Base-by-base conservation (phyloP, 768 basidiomycete genomes). In the Cubamyces sp. region DNA sequence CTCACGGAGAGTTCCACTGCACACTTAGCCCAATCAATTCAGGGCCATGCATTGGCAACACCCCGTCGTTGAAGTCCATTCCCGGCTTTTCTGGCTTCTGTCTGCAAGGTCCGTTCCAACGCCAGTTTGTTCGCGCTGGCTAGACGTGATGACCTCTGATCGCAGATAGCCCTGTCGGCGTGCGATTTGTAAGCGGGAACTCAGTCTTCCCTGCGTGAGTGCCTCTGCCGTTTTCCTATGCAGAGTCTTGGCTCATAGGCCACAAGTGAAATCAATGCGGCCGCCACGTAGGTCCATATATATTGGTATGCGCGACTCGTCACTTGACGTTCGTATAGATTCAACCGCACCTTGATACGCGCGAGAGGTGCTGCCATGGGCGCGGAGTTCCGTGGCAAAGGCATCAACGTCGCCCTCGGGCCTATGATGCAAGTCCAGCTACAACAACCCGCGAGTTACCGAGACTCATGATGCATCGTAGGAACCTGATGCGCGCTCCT, bases 301-400 rank as follows among this genome's bases (percentile, higher is more conserved):
- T 47, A 30, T 5, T 6, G 2, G 43, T 28, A 43, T 47, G 19
- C 25, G 12, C 19, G 15, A 28, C 16, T 25, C 15, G 4, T 1
- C 14, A 5, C 26, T 19, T 50, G 0, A 34, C 37, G 11, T 43
- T 15, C 18, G 25, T 26, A 34, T 40, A 88, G 88, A 40, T 94
- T 84, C 75, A 92, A 94, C 66, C 90, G 89, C 48, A 80, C 81
- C 2, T 79, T 96, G 42, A 87, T 96, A 61, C 89, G 92, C 49
- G 76, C 78, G 5, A 87, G 94, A 26, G 94, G 91, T 9, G 71
- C 84, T 3, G 87, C 84, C 30, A 88, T 96, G 84, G 94, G 94
- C n/a, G 72, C 82, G 43, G 95, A 98, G 70, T 90, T 92, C 75
- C 80, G 79, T 51, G 86, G 85, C n/a, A 94, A 95, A 69, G 96